These are phyloP conservation scores for Penicillium chermesinum DNA, from an alignment of 495 filamentous ascomycete genomes.

Conservation along the genomic window DNA sequence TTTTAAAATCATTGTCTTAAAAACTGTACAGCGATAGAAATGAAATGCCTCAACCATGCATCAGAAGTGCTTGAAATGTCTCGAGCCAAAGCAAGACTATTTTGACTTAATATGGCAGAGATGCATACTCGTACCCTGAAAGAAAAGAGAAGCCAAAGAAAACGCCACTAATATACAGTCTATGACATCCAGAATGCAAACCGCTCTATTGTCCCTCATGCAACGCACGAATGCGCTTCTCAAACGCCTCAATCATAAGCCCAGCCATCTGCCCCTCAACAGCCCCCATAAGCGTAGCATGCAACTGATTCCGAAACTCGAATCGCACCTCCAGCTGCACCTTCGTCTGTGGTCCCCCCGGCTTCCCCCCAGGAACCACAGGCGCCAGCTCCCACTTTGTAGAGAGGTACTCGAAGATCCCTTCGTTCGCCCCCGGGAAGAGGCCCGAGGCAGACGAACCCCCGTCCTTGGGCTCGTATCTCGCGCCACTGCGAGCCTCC, in stretches of 20 bases:
- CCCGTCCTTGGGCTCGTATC: conserved; percentile 17
- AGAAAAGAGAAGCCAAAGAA: no score
- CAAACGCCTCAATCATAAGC: conserved; percentile 91
- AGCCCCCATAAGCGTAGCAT: conserved; percentile 70
- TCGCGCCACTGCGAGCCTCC: conserved; percentile 71
- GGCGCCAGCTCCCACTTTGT: conserved; percentile 70
- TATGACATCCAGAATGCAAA: conserved; percentile 10
- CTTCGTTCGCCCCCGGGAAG: conserved; percentile 42
- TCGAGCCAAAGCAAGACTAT: no score
- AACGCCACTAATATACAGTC: conserved; percentile 1
- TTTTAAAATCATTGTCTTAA: conserved; percentile 3
- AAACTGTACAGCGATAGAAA: conserved; percentile 23
- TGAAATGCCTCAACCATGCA: conserved; percentile 6
- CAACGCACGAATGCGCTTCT: conserved; percentile 63
- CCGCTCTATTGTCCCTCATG: conserved; percentile 22
- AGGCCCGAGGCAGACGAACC: conserved; percentile 5
- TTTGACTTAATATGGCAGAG: no score
- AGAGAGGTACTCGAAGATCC: conserved; percentile 67
- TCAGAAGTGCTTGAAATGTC: not conserved
- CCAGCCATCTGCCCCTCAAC: conserved; percentile 78
- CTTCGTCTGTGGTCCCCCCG: conserved; percentile 49
- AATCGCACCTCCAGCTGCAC: conserved; percentile 72
- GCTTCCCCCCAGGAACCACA: conserved; percentile 27
- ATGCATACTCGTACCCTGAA: no score
- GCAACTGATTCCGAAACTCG: conserved; percentile 77